Evolutionary conservation across 805 yeast genomes (phyloP), one percentile per base, ranked within the genome.

Genomic region (Ogataea paradorogensis): DNA sequence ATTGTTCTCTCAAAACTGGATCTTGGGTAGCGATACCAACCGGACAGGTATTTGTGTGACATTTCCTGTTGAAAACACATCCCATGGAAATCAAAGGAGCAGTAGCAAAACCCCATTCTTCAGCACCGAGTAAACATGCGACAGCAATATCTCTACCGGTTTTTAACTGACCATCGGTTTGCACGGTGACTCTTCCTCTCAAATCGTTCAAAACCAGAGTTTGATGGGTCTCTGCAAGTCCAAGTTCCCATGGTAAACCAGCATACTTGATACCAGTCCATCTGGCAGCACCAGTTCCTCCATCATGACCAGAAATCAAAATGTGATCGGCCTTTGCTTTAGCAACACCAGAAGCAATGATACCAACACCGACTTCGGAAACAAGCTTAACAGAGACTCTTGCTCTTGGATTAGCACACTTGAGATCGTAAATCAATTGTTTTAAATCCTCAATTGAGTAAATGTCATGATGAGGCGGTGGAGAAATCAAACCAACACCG

Each of bases 211-310:
- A 74, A 4, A 91, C 99, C 57, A 91, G 73, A 20, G 99, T 93
- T 72, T 91, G 99, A 62, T 91, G 99, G 15, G 98, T 84, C 71
- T 91, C 99, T 43, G 98, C 98, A 48, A 91, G 76, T 61, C 99
- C 99, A 55, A 91, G 76, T 67, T 91, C 99, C 99, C 99, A 91
- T 34, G 99, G 98, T 51, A 91, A 75, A 67, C 99, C 98, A 43
- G 99, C 96, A 62, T 90, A 82, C 64, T 90, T 90, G 62, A 91
- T 89, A 62, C 96, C 93, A 15, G 97, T 90, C 88, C 95, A 87
- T 65, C 95, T 80, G 45, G 96, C 91, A 44, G 99, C 99, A 81
- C 99, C 99, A 43, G 99, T 91, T 72, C 99, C 99, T 78, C 99
- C 99, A 66, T 91, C 98, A 60, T 95, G 97, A 58, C 98, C 98